Evolutionary conservation across 805 yeast genomes (phyloP), one percentile per base, ranked within the genome.

Genomic region (Saturnispora quitensis): DNA sequence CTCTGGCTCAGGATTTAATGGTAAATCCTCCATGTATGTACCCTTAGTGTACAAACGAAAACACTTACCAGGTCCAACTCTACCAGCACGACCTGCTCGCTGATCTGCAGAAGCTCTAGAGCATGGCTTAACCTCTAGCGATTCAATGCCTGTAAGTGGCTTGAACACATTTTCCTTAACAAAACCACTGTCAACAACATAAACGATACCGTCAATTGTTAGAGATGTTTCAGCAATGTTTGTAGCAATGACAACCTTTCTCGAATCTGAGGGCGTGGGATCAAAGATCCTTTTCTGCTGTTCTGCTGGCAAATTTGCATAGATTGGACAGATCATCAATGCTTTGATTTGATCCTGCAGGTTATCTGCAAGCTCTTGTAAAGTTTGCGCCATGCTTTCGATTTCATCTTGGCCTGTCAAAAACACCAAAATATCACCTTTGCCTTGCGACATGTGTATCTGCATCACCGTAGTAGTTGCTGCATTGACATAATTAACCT

Each of bases 381-480:
- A 64, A 47, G 78, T 80, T 50, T 86, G 91, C 45, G 82, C 88
- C 76, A 84, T 76, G 2, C 80, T 73, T 60, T 93, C 98, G 53
- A 93, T 93, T 61, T 91, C 99, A 52, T 91, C 98, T 65, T 93
- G 98, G 38, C 99, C 99, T 0, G 98, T 93, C 47, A 91, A 68
- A 65, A 91, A 91, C 1, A 91, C 95, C 28, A 93, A 69, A 15
- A 91, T 86, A 64, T 93, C 99, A 3, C 97, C 96, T 0, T 81
- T 77, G 2, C 76, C 69, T 52, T 83, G 85, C 0, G 86, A 75
- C 31, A 71, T 72, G 62, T 93, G 98, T 20, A 91, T 89, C 61
- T 89, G 95, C 63, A 89, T 83, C 3, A 90, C 84, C 0, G 97
- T 86, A 5, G 88, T 84, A 24, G 89, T 76, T 0, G 96, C 93